These are phyloP conservation scores for Triadica sebifera DNA, from an alignment of 345 rosid genomes.

Conservation along the genomic window DNA sequence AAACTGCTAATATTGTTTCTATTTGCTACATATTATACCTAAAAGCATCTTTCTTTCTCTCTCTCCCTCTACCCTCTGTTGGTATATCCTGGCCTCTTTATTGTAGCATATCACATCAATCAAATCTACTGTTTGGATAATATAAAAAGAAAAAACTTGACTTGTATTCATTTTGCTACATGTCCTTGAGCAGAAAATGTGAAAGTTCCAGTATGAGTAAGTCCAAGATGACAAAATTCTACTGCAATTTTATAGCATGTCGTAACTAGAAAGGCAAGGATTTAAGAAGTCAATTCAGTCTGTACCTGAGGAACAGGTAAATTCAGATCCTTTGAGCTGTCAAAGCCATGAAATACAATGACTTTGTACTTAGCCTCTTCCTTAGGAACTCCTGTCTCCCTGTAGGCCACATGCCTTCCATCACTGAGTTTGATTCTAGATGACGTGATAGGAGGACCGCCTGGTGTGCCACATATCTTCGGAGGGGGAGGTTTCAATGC, in stretches of 20 bases:
- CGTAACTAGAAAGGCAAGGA: neutral
- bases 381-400: constrained; percentile 63
- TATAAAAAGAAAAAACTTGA: too few relatives aligned
- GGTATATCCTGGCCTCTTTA: too few relatives aligned
- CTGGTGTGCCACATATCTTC: constrained; percentile 60
- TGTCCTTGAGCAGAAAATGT: too few relatives aligned
- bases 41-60: too few relatives aligned
- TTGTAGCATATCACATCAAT: too few relatives aligned
- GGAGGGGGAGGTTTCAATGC: constrained; percentile 68
- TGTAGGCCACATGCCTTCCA: constrained; percentile 79
- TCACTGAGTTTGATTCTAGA: constrained; percentile 70
- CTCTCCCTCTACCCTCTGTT: too few relatives aligned
- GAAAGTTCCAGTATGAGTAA: too few relatives aligned
- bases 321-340: constrained; percentile 54
- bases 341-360: constrained; percentile 65
- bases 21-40: too few relatives aligned
- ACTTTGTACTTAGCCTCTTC: constrained; percentile 56
- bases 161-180: neutral
- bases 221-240: too few relatives aligned
- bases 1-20: too few relatives aligned
- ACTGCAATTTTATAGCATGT: too few relatives aligned
- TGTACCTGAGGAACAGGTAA: constrained; percentile 57
- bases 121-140: too few relatives aligned
- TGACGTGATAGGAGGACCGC: constrained; percentile 68
- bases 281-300: constrained; percentile 16